phyloP scores from a whole-genome alignment of 768 basidiomycete genomes.

The Hericium rajendrae region DNA sequence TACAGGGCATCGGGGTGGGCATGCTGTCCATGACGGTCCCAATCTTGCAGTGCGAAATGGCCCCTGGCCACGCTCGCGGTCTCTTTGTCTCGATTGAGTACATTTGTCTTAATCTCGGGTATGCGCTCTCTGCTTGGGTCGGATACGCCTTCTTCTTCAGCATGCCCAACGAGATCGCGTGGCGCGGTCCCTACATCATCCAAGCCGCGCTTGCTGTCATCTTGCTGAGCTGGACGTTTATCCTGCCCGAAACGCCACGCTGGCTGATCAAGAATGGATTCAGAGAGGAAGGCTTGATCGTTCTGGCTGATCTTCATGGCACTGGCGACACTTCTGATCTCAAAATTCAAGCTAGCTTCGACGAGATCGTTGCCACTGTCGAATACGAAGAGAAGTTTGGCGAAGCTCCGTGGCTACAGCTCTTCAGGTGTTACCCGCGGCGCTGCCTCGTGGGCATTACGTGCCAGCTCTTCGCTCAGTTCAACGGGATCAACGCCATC shows the following conservation, averaged over 20 bases:
- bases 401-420: slow-evolving; percentile 34
- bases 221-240: slow-evolving; percentile 37
- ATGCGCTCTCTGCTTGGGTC: slow-evolving; percentile 39
- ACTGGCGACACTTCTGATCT: slow-evolving; percentile 35
- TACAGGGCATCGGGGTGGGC: slow-evolving; percentile 72
- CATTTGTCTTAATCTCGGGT: slow-evolving; percentile 41
- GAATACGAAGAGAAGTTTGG: slow-evolving; percentile 30
- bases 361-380: slow-evolving; percentile 31
- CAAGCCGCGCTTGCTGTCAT: slow-evolving; percentile 41
- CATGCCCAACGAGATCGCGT: slow-evolving; percentile 36
- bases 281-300: slow-evolving; percentile 36
- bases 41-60: slow-evolving; percentile 14
- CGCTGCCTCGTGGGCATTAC: slow-evolving; percentile 43
- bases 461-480: slow-evolving; percentile 42
- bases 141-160: slow-evolving; percentile 41
- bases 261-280: slow-evolving; percentile 49
- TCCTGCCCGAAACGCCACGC: slow-evolving; percentile 42
- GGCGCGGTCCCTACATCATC: slow-evolving; percentile 47
- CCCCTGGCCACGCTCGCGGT: slow-evolving; percentile 30
- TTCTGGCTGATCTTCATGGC: slow-evolving; percentile 51
- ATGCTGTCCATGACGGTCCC: slow-evolving; percentile 23
- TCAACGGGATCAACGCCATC: slow-evolving; percentile 49
- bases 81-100: slow-evolving; percentile 46
- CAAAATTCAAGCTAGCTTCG: slow-evolving; percentile 34
- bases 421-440: slow-evolving; percentile 41